Conservation (phyloP, 805 yeast genomes). For the Pichia pseudocactophila region DNA sequence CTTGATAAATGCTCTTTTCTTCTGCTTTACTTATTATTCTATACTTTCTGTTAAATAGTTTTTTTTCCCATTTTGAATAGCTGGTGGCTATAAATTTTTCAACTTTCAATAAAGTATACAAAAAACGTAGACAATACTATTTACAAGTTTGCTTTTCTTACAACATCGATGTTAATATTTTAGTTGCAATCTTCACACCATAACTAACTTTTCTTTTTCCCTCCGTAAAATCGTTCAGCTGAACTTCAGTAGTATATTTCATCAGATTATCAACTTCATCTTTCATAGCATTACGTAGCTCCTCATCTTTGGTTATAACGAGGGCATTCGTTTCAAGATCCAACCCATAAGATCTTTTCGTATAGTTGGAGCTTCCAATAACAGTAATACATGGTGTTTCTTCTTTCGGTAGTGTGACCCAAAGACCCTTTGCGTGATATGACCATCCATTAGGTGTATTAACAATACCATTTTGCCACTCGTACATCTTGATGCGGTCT, state of each 20-base stretch:
- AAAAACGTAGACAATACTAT: no score
- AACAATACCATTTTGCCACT: constrained; percentile 84
- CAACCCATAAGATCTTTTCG: constrained; percentile 76
- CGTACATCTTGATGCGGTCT: constrained; percentile 48
- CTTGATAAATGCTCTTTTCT: no score
- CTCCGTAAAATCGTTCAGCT: constrained; percentile 50
- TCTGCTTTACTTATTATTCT: not conserved
- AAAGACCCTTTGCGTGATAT: constrained; percentile 93
- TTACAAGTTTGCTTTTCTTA: constrained; percentile 2
- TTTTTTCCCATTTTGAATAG: no score
- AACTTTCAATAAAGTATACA: no score
- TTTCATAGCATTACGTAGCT: constrained; percentile 47
- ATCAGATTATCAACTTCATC: constrained; percentile 56
- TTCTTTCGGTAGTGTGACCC: constrained; percentile 61
- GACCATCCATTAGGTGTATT: constrained; percentile 88
- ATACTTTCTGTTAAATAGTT: not conserved
- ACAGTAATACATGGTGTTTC: constrained; percentile 62
- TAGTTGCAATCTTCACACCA: constrained; percentile 62
- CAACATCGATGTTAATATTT: constrained; percentile 48
- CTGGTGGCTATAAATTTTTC: no score
- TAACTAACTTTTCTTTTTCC: constrained; percentile 54
- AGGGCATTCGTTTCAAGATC: constrained; percentile 88
- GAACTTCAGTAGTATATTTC: constrained; percentile 42
- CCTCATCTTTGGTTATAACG: constrained; percentile 58
- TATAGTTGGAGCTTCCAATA: constrained; percentile 89